Evolutionary conservation across 208 protist genomes (phyloP).

Genomic region (Trypanosoma caninum): DNA sequence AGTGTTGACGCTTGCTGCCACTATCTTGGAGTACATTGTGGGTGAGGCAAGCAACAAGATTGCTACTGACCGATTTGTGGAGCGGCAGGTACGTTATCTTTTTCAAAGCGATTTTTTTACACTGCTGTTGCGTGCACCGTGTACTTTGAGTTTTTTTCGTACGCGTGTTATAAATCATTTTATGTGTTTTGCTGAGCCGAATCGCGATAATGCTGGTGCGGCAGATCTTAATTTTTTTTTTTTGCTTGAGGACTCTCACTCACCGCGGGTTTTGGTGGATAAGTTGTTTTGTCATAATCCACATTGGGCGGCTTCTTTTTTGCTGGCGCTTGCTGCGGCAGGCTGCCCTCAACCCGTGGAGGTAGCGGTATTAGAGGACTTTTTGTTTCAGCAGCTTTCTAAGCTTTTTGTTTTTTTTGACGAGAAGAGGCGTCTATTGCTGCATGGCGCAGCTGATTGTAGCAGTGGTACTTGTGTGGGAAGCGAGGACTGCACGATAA

Average conservation of each 20-base stretch:
- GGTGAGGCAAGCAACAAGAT: background rate
- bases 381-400: slow-evolving; percentile 20
- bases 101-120: slow-evolving; percentile 18
- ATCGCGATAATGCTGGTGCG: background rate
- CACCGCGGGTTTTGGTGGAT: slow-evolving; percentile 10
- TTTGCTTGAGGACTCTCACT: slow-evolving; percentile 2
- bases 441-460: background rate
- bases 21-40: slow-evolving; percentile 3
- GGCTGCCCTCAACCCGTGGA: slow-evolving; percentile 14
- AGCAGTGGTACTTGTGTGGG: background rate
- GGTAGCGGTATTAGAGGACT: slow-evolving; percentile 1
- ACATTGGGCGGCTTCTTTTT: slow-evolving; percentile 24
- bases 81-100: slow-evolving; percentile 7
- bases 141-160: background rate
- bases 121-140: slow-evolving; percentile 7
- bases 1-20: slow-evolving; percentile 5
- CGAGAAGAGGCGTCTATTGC: background rate
- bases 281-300: slow-evolving; percentile 14
- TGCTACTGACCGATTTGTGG: background rate
- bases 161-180: slow-evolving; percentile 14
- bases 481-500: background rate
- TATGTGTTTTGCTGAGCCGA: slow-evolving; percentile 4
- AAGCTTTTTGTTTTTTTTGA: slow-evolving; percentile 4
- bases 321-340: slow-evolving; percentile 14
- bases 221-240: background rate